Evolutionary conservation across 1,284 basidiomycete genomes (phyloP), one percentile per base, ranked within the genome.

Genomic region (Cryptococcus maquisensis): DNA sequence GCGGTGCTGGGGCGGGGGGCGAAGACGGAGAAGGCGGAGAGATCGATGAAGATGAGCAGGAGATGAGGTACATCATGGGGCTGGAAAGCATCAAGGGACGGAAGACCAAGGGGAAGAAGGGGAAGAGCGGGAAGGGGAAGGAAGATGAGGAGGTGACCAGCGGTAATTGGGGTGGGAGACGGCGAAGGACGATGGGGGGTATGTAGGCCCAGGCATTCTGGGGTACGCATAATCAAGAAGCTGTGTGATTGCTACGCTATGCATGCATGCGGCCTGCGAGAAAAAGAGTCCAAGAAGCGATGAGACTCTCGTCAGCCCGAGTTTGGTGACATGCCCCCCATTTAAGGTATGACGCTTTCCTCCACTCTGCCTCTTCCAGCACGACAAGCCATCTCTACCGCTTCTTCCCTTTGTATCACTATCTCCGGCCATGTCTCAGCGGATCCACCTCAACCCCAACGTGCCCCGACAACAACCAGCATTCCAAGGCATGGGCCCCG

Each of bases 381-480:
- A 32, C 28, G 28, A 32, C 28, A 32, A 32, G 6, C 3, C 28
- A 1, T 32, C 10, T 32, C 28, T 32, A 32, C 28, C 10, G 28
- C 28, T 32, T 32, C 28, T 32, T 10, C 5, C 10, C 7, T 32
- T 32, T 32, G 28, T 32, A 6, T 2, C 35, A 32, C 15, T 16
- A 38, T 10, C 47, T 9, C 36, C 26, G 54, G 58, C 4, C 49
- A 73, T 73, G 71, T 67, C 68, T 2, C 73, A 75, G 61, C 69
- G 75, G 18, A 73, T 75, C 58, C 75, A 77, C 59, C 71, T 77
- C 54, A 77, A 77, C 65, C 75, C 75, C 16, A 75, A 75, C 59
- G 66, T 61, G 49, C 67, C 66, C 40, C 68, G 63, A 48, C 41
- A 47, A 23, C 52, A 55, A 46, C 24, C 24, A 16, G 4, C 18